phyloP scores from a whole-genome alignment of 371 early-diverging fungal species.

The Zopfochytrium polystomum region DNA sequence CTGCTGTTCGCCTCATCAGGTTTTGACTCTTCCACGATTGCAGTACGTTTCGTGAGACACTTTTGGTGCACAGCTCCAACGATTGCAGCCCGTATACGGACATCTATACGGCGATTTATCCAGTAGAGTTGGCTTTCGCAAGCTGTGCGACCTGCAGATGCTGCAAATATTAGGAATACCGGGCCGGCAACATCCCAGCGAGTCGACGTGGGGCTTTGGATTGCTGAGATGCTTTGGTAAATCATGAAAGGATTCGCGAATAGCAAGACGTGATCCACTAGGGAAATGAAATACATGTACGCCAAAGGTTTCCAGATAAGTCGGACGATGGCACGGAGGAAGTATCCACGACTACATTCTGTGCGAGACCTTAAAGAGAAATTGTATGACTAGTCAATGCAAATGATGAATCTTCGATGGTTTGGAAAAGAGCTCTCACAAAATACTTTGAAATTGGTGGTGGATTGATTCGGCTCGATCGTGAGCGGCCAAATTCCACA shows the following conservation, averaged over 20 bases:
- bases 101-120: conserved; percentile 35
- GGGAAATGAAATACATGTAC: conserved; percentile 21
- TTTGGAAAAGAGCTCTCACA: conserved; percentile 3
- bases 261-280: conserved; percentile 29
- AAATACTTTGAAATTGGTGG: conserved; percentile 1
- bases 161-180: conserved; percentile 29
- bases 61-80: conserved; percentile 40
- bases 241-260: conserved; percentile 43
- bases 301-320: conserved; percentile 16
- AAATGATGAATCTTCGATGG: too few species aligned
- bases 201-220: conserved; percentile 20
- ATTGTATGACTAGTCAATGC: background rate
- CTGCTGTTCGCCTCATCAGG: background rate
- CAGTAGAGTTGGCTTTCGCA: conserved; percentile 48
- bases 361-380: background rate
- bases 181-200: conserved; percentile 38
- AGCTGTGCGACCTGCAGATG: conserved; percentile 21
- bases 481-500: conserved; percentile 21
- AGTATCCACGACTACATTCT: background rate
- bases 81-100: conserved; percentile 31
- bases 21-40: background rate
- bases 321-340: conserved; percentile 19
- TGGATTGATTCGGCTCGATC: conserved; percentile 21
- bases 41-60: conserved; percentile 23
- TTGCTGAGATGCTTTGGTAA: conserved; percentile 28